A percentile compares a stretch with the other conserved stretches of the same genome.
These are phyloP conservation scores for Yamadazyma dendronema DNA, from an alignment of 1,139 yeast genomes.

Conservation along the genomic window DNA sequence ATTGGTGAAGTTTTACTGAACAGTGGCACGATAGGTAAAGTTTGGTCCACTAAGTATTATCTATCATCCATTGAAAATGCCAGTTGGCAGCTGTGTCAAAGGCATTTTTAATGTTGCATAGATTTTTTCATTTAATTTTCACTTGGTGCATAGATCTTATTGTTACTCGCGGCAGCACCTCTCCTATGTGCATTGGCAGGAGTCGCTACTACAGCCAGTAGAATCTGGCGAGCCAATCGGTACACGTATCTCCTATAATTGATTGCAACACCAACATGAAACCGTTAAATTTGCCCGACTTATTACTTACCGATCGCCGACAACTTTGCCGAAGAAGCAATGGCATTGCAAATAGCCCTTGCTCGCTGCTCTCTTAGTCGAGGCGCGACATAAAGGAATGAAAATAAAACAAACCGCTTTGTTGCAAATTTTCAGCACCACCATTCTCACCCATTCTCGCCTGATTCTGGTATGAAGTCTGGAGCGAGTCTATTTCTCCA, in stretches of 20 bases:
- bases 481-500: no score
- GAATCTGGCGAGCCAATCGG: not conserved
- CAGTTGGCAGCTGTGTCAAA: not conserved
- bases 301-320: not conserved
- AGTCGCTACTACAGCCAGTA: not conserved
- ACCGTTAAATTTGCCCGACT: not conserved
- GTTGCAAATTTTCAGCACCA: not conserved
- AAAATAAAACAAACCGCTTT: slow-evolving; percentile 1
- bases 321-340: not conserved
- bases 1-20: no score
- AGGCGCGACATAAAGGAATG: not conserved
- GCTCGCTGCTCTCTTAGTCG: not conserved
- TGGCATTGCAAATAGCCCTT: not conserved
- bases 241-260: not conserved
- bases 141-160: no score
- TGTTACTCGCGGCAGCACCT: no score
- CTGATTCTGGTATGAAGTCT: no score
- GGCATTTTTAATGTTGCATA: not conserved
- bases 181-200: not conserved
- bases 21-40: no score
- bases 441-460: not conserved
- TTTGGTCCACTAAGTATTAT: no score
- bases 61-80: not conserved
- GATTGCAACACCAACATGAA: no score
- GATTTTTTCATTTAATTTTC: no score